Conservation (phyloP, 768 basidiomycete genomes). For the Auriscalpium orientale region DNA sequence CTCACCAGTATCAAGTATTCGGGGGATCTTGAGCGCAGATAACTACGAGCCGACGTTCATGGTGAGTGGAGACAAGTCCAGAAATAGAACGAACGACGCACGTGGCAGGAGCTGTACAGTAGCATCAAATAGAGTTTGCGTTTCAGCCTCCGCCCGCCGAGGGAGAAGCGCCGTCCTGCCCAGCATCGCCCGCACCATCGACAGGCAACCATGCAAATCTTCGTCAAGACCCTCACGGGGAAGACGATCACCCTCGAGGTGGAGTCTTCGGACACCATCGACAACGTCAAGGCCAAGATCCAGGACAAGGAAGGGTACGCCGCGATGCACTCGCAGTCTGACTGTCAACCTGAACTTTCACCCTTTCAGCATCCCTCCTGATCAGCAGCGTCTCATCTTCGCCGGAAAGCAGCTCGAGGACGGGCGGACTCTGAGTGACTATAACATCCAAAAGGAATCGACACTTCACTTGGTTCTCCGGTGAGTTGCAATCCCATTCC, state of each 20-base stretch:
- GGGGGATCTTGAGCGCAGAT: too few relatives aligned
- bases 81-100: background rate
- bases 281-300: constrained; percentile 86
- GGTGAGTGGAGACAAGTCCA: background rate
- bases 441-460: constrained; percentile 98
- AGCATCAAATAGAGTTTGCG: background rate
- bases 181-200: background rate
- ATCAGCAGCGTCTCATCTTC: constrained; percentile 92
- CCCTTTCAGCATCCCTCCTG: constrained; percentile 70
- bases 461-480: constrained; percentile 97
- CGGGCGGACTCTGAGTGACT: constrained; percentile 91
- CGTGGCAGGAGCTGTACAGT: constrained; percentile 11
- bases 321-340: background rate
- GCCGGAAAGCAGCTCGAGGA: constrained; percentile 99
- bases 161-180: background rate
- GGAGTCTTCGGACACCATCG: constrained; percentile 93
- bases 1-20: too few relatives aligned
- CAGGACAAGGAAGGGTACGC: constrained; percentile 70
- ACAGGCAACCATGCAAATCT: constrained; percentile 41
- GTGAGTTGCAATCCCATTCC: constrained; percentile 33
- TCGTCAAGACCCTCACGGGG: constrained; percentile 87
- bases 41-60: too few relatives aligned
- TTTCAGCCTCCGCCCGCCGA: constrained; percentile 5
- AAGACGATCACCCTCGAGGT: constrained; percentile 99
- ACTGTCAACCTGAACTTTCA: background rate